Percentiles rank a stretch among this genome's conserved stretches.
Evolutionary conservation across 768 basidiomycete genomes (phyloP).

Genomic region (Podaxis sp.): DNA sequence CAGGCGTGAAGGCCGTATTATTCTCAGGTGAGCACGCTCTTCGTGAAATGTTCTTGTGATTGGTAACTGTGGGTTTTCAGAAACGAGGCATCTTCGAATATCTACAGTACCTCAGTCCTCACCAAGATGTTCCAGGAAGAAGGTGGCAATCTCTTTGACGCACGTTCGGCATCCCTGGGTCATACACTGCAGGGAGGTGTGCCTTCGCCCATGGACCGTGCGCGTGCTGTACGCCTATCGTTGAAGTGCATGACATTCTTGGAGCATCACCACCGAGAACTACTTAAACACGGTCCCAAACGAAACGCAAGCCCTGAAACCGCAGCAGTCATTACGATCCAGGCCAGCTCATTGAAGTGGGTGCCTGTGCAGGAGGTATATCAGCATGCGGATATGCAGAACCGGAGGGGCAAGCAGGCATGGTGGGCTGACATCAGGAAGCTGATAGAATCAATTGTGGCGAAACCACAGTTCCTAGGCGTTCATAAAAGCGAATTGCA

Average conservation of each 20-base stretch:
- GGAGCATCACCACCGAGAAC: conserved; percentile 69
- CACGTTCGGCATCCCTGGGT: conserved; percentile 92
- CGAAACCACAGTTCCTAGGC: conserved; percentile 56
- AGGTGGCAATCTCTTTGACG: conserved; percentile 89
- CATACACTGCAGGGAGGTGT: conserved; percentile 97
- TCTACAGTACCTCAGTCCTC: conserved; percentile 90
- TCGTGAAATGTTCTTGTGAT: too few species aligned
- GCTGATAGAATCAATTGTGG: conserved; percentile 74
- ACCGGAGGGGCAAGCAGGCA: conserved; percentile 71
- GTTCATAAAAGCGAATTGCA: conserved; percentile 27
- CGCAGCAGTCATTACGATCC: conserved; percentile 91
- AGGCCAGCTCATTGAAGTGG: conserved; percentile 78
- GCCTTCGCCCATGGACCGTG: conserved; percentile 93
- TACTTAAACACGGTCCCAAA: conserved; percentile 49
- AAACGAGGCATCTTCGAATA: conserved; percentile 81
- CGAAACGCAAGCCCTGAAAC: conserved; percentile 60
- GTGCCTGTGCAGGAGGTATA: conserved; percentile 85
- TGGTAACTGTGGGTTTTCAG: conserved; percentile 36
- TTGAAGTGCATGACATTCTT: conserved; percentile 94
- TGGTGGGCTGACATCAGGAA: conserved; percentile 79
- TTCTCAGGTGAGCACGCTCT: conserved; percentile 67
- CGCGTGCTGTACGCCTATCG: conserved; percentile 85
- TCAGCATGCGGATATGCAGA: conserved; percentile 86
- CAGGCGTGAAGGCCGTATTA: conserved; percentile 88
- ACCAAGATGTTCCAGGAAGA: conserved; percentile 96